phyloP scores from a whole-genome alignment of 1,284 basidiomycete species.

The Taiwanofungus camphoratus region DNA sequence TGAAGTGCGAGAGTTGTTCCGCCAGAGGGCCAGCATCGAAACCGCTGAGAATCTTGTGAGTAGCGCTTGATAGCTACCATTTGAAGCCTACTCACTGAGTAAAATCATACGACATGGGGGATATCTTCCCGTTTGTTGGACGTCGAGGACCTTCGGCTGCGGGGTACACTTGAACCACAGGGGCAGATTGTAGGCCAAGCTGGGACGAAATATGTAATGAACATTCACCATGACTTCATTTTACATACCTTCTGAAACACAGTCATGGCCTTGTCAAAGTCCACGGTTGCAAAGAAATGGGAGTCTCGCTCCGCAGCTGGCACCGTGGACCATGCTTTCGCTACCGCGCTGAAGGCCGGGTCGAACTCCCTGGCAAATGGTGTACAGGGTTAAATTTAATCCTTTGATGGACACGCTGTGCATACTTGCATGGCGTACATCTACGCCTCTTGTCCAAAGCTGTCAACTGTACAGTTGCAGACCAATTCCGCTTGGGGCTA shows the following conservation, averaged over 20 bases:
- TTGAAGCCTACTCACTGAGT: constrained; percentile 44
- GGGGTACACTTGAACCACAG: constrained; percentile 75
- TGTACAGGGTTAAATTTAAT: too few species aligned
- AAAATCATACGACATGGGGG: constrained; percentile 75
- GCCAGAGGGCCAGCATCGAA: constrained; percentile 78
- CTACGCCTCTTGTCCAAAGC: constrained; percentile 75
- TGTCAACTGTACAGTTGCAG: constrained; percentile 78
- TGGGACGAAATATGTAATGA: constrained; percentile 21
- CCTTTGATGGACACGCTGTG: too few species aligned
- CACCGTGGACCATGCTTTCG: constrained; percentile 71
- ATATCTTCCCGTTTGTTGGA: constrained; percentile 44
- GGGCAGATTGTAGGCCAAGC: constrained; percentile 71
- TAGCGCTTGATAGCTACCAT: not conserved
- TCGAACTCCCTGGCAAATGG: constrained; percentile 72
- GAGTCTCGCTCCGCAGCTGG: constrained; percentile 57
- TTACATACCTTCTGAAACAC: constrained; percentile 73
- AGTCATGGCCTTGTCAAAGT: constrained; percentile 72
- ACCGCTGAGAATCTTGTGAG: constrained; percentile 49
- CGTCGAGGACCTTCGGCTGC: constrained; percentile 66
- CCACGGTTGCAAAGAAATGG: constrained; percentile 90
- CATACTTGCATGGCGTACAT: constrained; percentile 74
- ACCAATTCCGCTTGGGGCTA: constrained; percentile 74
- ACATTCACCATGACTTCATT: not conserved
- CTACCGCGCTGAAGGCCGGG: constrained; percentile 73
- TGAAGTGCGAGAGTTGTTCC: constrained; percentile 65